A percentile compares a stretch with the other conserved stretches of the same genome.
Conservation (phyloP, 2,329 filamentous ascomycete genomes). For the Hymenoscyphus linearis region DNA sequence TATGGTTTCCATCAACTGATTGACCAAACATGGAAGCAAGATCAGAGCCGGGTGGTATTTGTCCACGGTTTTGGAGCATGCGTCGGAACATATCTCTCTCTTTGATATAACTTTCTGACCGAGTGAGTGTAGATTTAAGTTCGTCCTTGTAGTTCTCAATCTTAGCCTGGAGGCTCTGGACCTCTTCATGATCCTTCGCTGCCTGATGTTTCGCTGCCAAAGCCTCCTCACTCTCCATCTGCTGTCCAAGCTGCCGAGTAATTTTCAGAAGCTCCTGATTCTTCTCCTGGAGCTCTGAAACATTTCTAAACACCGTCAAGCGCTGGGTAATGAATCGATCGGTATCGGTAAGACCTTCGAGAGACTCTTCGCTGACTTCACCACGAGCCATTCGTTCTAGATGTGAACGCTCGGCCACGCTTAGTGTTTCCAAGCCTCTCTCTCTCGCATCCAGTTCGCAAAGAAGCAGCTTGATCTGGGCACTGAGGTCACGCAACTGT, state of each 20-base stretch:
- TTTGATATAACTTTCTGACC: slow-evolving; percentile 88
- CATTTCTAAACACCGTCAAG: slow-evolving; percentile 82
- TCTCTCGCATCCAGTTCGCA: slow-evolving; percentile 81
- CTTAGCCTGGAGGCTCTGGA: slow-evolving; percentile 67
- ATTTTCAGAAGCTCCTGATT: slow-evolving; percentile 80
- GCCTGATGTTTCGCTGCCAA: slow-evolving; percentile 59
- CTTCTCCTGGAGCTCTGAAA: slow-evolving; percentile 79
- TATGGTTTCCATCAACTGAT: slow-evolving; percentile 54
- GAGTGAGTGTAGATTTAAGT: slow-evolving; percentile 71
- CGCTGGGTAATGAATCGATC: slow-evolving; percentile 85
- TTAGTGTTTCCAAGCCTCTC: slow-evolving; percentile 68
- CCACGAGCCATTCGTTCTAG: slow-evolving; percentile 74
- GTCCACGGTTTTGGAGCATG: slow-evolving; percentile 74
- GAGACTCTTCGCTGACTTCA: slow-evolving; percentile 63
- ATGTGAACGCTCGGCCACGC: slow-evolving; percentile 65
- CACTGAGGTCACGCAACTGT: slow-evolving; percentile 82
- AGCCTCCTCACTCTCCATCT: slow-evolving; percentile 88
- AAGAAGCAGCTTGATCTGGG: slow-evolving; percentile 84
- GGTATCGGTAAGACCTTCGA: slow-evolving; percentile 75
- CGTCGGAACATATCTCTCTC: slow-evolving; percentile 97
- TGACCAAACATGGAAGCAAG: slow-evolving; percentile 66
- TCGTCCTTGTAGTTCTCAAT: slow-evolving; percentile 80
- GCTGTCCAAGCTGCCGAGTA: slow-evolving; percentile 76
- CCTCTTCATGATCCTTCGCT: slow-evolving; percentile 61
- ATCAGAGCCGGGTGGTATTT: slow-evolving; percentile 53